Percentiles rank a stretch among this genome's conserved stretches.
These are phyloP conservation scores for Cicer chorassanicum DNA, from an alignment of 306 rosid genomes.

Conservation along the genomic window DNA sequence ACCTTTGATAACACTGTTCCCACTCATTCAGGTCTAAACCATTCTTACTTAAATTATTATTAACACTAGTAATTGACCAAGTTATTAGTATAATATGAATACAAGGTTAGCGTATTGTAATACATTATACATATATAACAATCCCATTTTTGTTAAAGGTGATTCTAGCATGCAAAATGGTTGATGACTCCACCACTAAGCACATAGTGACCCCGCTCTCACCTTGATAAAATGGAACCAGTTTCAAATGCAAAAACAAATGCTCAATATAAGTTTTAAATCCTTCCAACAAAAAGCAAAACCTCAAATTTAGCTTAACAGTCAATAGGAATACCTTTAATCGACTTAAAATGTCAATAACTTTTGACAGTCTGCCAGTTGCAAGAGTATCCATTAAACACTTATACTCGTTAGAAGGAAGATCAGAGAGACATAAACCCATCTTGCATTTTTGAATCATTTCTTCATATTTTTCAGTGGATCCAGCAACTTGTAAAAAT, in stretches of 20 bases:
- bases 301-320: conserved; percentile 39
- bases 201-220: background rate
- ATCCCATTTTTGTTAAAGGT: conserved; percentile 1
- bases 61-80: conserved; percentile 1
- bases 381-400: conserved; percentile 78
- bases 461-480: conserved; percentile 64
- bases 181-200: conserved; percentile 32
- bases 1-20: conserved; percentile 19
- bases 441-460: conserved; percentile 88
- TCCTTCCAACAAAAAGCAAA: background rate
- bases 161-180: conserved; percentile 4
- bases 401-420: conserved; percentile 69
- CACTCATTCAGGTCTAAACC: background rate
- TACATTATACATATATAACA: background rate
- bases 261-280: conserved; percentile 30
- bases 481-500: conserved; percentile 91
- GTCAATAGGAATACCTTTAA: conserved; percentile 69
- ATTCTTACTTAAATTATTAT: background rate
- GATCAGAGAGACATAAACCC: conserved; percentile 77
- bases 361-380: conserved; percentile 79
- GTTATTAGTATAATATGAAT: background rate
- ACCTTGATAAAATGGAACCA: conserved; percentile 34
- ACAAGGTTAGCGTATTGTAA: background rate
- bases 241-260: conserved; percentile 27
- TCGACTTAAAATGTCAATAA: conserved; percentile 86